These are phyloP conservation scores for Pseudonectria buxi DNA, from an alignment of 2,329 filamentous ascomycete species.

Conservation along the genomic window DNA sequence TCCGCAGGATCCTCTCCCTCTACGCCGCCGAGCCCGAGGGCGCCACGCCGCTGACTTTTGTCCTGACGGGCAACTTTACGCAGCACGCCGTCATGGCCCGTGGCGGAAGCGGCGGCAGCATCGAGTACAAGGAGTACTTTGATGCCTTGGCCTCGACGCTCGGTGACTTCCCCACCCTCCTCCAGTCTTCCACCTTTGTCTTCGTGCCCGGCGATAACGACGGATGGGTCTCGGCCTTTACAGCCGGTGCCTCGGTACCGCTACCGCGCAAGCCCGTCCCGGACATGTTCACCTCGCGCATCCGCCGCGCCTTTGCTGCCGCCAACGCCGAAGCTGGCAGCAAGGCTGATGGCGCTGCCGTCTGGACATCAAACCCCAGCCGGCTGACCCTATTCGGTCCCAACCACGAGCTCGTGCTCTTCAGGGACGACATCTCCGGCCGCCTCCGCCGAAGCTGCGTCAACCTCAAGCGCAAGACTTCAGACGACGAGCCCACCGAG, in stretches of 20 bases:
- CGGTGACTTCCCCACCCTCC: slow-evolving; percentile 73
- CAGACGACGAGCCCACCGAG: slow-evolving; percentile 29
- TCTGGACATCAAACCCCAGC: slow-evolving; percentile 86
- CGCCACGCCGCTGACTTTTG: slow-evolving; percentile 67
- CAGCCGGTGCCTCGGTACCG: slow-evolving; percentile 63
- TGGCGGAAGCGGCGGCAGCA: slow-evolving; percentile 69
- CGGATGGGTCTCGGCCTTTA: slow-evolving; percentile 88
- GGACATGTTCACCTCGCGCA: slow-evolving; percentile 80
- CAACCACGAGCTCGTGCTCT: slow-evolving; percentile 77
- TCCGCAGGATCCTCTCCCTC: slow-evolving; percentile 68
- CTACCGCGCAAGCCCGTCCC: slow-evolving; percentile 69
- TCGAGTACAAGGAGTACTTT: slow-evolving; percentile 96
- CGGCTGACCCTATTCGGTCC: slow-evolving; percentile 81
- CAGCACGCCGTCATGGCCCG: slow-evolving; percentile 58
- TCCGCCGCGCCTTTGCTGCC: slow-evolving; percentile 71
- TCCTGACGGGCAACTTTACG: slow-evolving; percentile 81
- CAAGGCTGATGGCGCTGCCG: slow-evolving; percentile 47
- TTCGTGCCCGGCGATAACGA: slow-evolving; percentile 97
- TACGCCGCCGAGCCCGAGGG: slow-evolving; percentile 63
- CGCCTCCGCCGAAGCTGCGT: slow-evolving; percentile 73
- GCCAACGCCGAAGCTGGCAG: slow-evolving; percentile 65
- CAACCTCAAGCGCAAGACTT: slow-evolving; percentile 48
- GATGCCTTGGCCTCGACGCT: slow-evolving; percentile 78
- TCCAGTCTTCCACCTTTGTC: slow-evolving; percentile 75
- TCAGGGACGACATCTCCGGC: slow-evolving; percentile 78